Percentiles rank a stretch among this genome's conserved stretches.
These are phyloP conservation scores for Psilocybe tampanensis DNA, from an alignment of 768 basidiomycete genomes.

Conservation along the genomic window DNA sequence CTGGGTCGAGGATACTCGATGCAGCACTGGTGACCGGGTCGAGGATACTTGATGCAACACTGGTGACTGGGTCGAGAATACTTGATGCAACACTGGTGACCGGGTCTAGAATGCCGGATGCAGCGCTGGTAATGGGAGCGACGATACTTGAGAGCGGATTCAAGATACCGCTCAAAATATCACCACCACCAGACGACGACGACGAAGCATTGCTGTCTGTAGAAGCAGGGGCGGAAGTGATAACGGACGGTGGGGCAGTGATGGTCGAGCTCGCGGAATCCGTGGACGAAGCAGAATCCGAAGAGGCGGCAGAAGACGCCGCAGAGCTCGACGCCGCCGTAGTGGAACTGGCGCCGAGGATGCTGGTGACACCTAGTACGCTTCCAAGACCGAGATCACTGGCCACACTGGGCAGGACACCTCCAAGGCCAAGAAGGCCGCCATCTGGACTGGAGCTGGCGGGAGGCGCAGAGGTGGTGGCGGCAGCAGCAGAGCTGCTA, in stretches of 20 bases:
- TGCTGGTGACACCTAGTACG: conserved; percentile 2
- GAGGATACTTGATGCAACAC: neutral
- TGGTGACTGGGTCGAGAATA: neutral
- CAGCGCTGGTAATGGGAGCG: neutral
- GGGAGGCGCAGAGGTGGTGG: neutral
- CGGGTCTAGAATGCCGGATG: neutral
- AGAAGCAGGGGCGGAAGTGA: neutral
- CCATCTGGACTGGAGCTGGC: neutral
- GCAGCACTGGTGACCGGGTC: neutral
- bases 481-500: neutral
- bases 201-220: neutral
- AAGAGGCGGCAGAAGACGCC: neutral
- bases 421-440: neutral
- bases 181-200: neutral
- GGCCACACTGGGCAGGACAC: neutral
- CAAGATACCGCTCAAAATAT: neutral
- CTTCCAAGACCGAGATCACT: neutral
- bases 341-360: conserved; percentile 3
- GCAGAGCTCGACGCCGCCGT: neutral
- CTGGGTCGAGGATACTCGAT: neutral
- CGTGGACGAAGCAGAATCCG: neutral
- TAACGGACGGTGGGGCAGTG: neutral
- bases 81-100: neutral
- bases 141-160: too few species aligned
- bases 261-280: neutral